Base-by-base conservation (phyloP, 2,329 filamentous ascomycete species). In the Davidsoniella neocaledoniae region DNA sequence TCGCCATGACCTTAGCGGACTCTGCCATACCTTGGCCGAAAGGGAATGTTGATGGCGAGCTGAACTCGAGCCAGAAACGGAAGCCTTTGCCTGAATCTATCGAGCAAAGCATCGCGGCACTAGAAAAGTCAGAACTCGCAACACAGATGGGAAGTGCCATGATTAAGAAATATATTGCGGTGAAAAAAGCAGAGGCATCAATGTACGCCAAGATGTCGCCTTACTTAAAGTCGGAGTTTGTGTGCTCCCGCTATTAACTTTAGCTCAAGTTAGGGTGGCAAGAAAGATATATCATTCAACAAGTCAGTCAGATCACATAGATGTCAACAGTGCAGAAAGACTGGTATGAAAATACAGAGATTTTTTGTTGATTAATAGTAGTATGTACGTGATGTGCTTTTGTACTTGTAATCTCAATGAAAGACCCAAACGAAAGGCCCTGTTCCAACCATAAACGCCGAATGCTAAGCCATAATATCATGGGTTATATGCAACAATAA, bases 211-310 rank as follows among this genome's bases (percentile, higher is more conserved):
- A 59, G 1, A 75, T 84, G 71, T 57, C 56, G 4, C 61, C 64
- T 2, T 63, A 72, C 53, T 68, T 70, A 46, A 68, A 69, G 55
- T 61, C 66, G 12, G 21, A 21, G 21, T 86, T 79, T 75, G 62
- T 84, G 50, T 70, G 83, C 54, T 77, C 82, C 58, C 66, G 80
- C 55, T 86, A 85, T 56, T 79, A 71, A 5, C 2, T 12, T 33
- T 33, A 33, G 21, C 21, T 4, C 3, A 21, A 21, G 21, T 33
- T 33, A 10, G 4, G 1, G 7, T 2, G 26, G 26, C 26, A 33
- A 33, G 10, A 33, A 33, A 8, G 26, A 33, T 3, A 33, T 33
- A 33, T 10, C 10, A 33, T 33, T 8, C 26, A 12, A 33, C 26
- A 33, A 33, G 7, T 10, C 8, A 33, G 26, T 33, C 21, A 21